A percentile compares a stretch with the other conserved stretches of the same genome.
These are phyloP conservation scores for Cryptococcus sp. DNA, from an alignment of 1,284 basidiomycete species.

Conservation along the genomic window DNA sequence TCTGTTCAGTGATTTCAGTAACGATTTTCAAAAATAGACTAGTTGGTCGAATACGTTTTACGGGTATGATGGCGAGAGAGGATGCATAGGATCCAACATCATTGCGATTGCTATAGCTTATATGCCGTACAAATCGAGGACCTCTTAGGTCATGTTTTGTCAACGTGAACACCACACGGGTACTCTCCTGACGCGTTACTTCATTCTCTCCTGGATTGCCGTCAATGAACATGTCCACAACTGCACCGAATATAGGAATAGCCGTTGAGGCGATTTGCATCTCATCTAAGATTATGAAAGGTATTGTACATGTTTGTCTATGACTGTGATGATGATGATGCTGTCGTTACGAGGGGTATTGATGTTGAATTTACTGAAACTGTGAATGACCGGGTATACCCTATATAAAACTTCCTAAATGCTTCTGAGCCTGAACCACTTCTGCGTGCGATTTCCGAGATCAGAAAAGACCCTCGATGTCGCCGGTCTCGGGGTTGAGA, in stretches of 20 bases:
- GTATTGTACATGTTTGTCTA: neutral
- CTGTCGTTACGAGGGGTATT: conserved; percentile 4
- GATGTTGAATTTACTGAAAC: conserved; percentile 9
- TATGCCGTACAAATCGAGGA: too few relatives aligned
- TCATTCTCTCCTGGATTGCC: too few relatives aligned
- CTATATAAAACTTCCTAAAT: neutral
- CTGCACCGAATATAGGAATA: neutral
- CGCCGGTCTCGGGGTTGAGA: conserved; percentile 52
- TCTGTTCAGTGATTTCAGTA: too few relatives aligned
- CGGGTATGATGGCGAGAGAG: too few relatives aligned
- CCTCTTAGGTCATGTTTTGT: too few relatives aligned
- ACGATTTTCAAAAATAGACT: too few relatives aligned
- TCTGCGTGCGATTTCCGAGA: neutral
- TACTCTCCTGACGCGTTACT: too few relatives aligned
- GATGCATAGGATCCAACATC: too few relatives aligned
- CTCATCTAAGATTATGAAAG: conserved; percentile 1
- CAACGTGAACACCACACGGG: too few relatives aligned
- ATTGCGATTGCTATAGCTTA: too few relatives aligned
- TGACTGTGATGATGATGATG: conserved; percentile 1
- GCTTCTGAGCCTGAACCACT: neutral
- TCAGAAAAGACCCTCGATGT: conserved; percentile 53
- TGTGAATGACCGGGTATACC: neutral
- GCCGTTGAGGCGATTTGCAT: conserved; percentile 1
- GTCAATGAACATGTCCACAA: neutral
- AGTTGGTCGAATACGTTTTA: too few relatives aligned